A percentile compares a stretch with the other conserved stretches of the same genome.
Evolutionary conservation across 495 filamentous ascomycete genomes (phyloP).

Genomic region (Podospora conica): DNA sequence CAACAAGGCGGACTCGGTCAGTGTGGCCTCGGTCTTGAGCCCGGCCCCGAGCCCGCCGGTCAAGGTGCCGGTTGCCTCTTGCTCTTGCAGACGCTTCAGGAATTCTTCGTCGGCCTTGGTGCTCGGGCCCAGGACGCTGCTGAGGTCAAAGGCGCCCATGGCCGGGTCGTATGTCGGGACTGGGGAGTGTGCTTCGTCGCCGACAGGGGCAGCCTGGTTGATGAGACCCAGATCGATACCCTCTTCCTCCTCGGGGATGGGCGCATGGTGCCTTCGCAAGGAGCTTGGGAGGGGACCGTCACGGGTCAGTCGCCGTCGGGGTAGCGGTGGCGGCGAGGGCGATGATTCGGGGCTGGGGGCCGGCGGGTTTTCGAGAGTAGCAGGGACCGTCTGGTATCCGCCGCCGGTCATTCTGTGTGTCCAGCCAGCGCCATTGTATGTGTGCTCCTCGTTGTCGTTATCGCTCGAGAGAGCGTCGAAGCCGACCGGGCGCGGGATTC

Average conservation of each 20-base stretch:
- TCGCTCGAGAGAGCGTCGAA: conserved; percentile 14
- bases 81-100: conserved; percentile 32
- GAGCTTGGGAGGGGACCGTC: conserved; percentile 15
- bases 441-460: conserved; percentile 7
- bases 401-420: conserved; percentile 15
- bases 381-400: conserved; percentile 33
- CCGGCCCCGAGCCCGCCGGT: conserved; percentile 46
- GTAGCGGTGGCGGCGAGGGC: neutral
- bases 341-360: neutral
- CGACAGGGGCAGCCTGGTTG: conserved; percentile 29
- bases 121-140: conserved; percentile 32
- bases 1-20: conserved; percentile 38
- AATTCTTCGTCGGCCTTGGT: conserved; percentile 34
- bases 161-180: conserved; percentile 4
- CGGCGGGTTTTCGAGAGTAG: neutral
- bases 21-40: conserved; percentile 31
- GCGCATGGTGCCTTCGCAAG: conserved; percentile 24
- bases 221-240: conserved; percentile 37
- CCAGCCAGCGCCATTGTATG: conserved; percentile 7
- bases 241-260: conserved; percentile 42
- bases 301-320: conserved; percentile 16
- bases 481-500: conserved; percentile 41
- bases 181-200: conserved; percentile 4
- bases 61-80: conserved; percentile 42
- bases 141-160: conserved; percentile 33